Evolutionary conservation across 352 stramenopile genomes (phyloP), one percentile per base, ranked within the genome.

Genomic region (Phytophthora meadii): DNA sequence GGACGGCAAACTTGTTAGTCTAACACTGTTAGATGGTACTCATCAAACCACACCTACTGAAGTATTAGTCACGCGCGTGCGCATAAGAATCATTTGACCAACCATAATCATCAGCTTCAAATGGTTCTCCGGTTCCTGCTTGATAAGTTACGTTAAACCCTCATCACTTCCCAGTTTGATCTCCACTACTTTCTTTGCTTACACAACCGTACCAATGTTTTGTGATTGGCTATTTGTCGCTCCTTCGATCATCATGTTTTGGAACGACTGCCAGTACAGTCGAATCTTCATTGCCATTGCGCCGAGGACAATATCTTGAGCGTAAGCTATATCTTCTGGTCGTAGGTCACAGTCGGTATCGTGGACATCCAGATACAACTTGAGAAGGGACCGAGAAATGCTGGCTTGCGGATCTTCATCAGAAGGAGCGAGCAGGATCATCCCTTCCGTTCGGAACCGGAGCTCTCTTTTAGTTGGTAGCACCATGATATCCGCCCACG

Each of bases 221-320:
- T 36, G 27, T n/a, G n/a, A 10, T 39, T 45, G 41, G 14, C 5
- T 32, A 47, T 30, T 7, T 7, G 27, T 30, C 3, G 37, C 28
- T 37, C 46, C 37, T 1, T 64, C 61, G 12, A 64, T 54, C 27
- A 69, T 5, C 61, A 64, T 64, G 27, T 64, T 58, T 37, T 69
- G 53, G 17, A 69, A 40, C 2, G 52, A 63, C 24, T 68, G 45
- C 61, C 61, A 68, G 30, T 42, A 69, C 14, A 48, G 34, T 45
- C 54, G 61, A 7, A 69, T 30, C 28, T 69, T 69, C 46, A 44
- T 45, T 2, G 53, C 53, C 61, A 69, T 69, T 2, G 46, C 61
- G 25, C 61, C 53, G 22, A 69, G 45, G 12, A 69, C 61, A 36
- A 69, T 48, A 17, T 59, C 46, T 54, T 69, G 53, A 7, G 53